These are phyloP conservation scores for Monosporascus sp. DNA, from an alignment of 2,329 filamentous ascomycete genomes.

Conservation along the genomic window DNA sequence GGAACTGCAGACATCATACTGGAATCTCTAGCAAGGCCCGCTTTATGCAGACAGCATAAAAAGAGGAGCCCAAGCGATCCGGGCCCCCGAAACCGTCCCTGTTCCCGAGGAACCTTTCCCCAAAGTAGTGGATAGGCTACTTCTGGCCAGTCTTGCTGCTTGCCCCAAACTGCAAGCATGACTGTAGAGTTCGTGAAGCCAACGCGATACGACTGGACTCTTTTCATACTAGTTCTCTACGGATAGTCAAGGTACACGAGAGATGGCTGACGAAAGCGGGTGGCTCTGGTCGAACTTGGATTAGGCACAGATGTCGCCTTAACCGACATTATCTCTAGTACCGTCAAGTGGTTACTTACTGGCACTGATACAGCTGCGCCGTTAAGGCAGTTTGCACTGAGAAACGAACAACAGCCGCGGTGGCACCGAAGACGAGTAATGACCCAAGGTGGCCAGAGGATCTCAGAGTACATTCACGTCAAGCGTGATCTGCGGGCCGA, in stretches of 20 bases:
- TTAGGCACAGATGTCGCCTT: neutral
- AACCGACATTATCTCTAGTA: neutral
- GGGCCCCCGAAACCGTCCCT: neutral
- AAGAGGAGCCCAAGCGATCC: slow-evolving; percentile 11
- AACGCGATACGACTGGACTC: slow-evolving; percentile 1
- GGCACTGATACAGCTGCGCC: slow-evolving; percentile 3
- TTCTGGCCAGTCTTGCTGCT: slow-evolving; percentile 3
- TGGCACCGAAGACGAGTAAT: slow-evolving; percentile 3
- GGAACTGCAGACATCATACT: slow-evolving; percentile 13
- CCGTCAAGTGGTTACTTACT: slow-evolving; percentile 4
- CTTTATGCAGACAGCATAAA: slow-evolving; percentile 11
- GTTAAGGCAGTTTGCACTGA: neutral
- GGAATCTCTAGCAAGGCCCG: slow-evolving; percentile 10
- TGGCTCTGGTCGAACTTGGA: slow-evolving; percentile 2
- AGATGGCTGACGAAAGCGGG: slow-evolving; percentile 4
- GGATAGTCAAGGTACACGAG: slow-evolving; percentile 6
- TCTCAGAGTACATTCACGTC: slow-evolving; percentile 4
- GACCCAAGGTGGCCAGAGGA: slow-evolving; percentile 2
- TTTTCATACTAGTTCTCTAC: neutral
- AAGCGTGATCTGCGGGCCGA: neutral
- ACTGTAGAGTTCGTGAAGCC: slow-evolving; percentile 3
- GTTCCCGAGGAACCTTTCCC: slow-evolving; percentile 1
- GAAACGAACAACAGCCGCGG: neutral
- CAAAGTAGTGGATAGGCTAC: neutral
- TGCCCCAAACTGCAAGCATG: neutral